A percentile compares a stretch with the other conserved stretches of the same genome.
These are phyloP conservation scores for Bocquillonia castaneifolia DNA, from an alignment of 441 rosid species.

Conservation along the genomic window DNA sequence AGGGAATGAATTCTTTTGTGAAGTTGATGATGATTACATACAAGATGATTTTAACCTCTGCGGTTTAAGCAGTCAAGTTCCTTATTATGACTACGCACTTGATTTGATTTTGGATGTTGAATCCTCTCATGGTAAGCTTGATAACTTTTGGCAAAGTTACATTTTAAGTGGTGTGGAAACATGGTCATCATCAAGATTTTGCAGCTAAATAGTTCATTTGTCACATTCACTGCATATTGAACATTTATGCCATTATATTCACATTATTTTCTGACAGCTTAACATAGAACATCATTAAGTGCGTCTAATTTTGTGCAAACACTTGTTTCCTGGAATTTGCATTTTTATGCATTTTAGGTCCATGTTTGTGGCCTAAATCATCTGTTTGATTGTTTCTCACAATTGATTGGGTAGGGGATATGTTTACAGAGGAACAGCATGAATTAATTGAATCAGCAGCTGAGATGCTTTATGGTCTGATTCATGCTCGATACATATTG, in stretches of 20 bases:
- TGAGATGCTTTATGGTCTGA: conserved; percentile 91
- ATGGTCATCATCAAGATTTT: neutral
- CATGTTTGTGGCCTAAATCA: conserved; percentile 9
- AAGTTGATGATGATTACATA: conserved; percentile 90
- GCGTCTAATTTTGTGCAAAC: neutral
- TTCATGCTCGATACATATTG: conserved; percentile 85
- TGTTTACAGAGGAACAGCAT: conserved; percentile 94
- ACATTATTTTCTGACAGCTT: neutral
- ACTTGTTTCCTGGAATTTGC: neutral
- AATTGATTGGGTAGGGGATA: conserved; percentile 61
- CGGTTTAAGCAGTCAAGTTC: conserved; percentile 92
- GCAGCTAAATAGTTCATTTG: neutral
- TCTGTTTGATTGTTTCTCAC: conserved; percentile 23
- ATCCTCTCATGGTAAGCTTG: conserved; percentile 72
- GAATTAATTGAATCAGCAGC: conserved; percentile 97
- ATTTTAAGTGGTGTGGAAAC: neutral
- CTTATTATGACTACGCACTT: conserved; percentile 84
- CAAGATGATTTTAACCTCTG: conserved; percentile 96
- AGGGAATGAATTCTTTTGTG: conserved; percentile 92
- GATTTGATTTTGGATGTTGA: conserved; percentile 86
- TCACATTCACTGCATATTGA: neutral
- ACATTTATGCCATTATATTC: neutral
- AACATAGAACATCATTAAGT: neutral
- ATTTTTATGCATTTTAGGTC: neutral
- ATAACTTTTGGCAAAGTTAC: neutral